phyloP scores from a whole-genome alignment of 192 early-diverging fungal genomes.

The Ambispora gerdemannii region DNA sequence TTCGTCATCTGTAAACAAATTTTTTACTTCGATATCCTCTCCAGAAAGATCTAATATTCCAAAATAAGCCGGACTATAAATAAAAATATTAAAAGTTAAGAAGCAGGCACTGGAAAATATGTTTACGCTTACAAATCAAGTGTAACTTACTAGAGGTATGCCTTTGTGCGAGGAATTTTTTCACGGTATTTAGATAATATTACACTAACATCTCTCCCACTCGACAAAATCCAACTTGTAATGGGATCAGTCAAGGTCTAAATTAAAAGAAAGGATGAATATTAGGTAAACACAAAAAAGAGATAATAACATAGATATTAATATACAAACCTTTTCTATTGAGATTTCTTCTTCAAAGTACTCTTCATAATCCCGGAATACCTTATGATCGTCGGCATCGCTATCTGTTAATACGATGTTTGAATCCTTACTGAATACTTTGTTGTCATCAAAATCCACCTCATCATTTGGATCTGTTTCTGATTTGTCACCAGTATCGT shows the following conservation, averaged over 20 bases:
- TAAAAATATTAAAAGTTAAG: conserved; percentile 19
- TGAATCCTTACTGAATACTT: conserved; percentile 22
- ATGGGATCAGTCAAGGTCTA: no score
- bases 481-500: conserved; percentile 25
- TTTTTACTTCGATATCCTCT: conserved; percentile 11
- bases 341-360: conserved; percentile 27
- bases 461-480: conserved; percentile 28
- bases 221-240: conserved; percentile 12
- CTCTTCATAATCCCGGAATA: conserved; percentile 24
- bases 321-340: conserved; percentile 28
- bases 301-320: no score
- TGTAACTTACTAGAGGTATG: conserved; percentile 21
- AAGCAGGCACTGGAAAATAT: neutral
- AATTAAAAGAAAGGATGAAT: no score
- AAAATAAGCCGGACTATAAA: conserved; percentile 27
- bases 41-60: conserved; percentile 24
- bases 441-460: conserved; percentile 20
- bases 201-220: neutral
- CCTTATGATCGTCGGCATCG: conserved; percentile 15
- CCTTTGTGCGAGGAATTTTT: conserved; percentile 19
- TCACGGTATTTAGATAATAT: neutral
- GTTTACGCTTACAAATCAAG: neutral
- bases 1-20: conserved; percentile 25
- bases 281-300: no score
- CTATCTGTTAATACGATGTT: conserved; percentile 21